These are phyloP conservation scores for Podospora pseudoanserina DNA, from an alignment of 495 filamentous ascomycete species.

Conservation along the genomic window DNA sequence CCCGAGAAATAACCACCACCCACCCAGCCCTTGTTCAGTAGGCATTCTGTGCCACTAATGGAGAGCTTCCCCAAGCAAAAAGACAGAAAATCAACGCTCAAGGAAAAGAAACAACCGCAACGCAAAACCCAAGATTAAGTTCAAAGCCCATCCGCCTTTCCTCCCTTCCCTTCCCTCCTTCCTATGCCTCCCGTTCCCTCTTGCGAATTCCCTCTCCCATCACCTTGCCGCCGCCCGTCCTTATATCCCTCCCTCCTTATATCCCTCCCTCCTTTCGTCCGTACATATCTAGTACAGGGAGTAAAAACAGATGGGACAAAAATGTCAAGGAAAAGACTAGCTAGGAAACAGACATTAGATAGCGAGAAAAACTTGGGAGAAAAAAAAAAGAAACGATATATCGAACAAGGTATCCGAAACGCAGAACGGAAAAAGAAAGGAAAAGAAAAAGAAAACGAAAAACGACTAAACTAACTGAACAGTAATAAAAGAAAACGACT, in stretches of 20 bases:
- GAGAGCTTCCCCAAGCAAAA: neutral
- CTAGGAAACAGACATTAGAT: slow-evolving; percentile 12
- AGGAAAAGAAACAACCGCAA: neutral
- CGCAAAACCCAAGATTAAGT: neutral
- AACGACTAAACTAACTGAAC: slow-evolving; percentile 17
- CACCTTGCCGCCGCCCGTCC: slow-evolving; percentile 12
- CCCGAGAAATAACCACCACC: neutral
- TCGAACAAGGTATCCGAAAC: slow-evolving; percentile 43
- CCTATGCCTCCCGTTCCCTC: slow-evolving; percentile 13
- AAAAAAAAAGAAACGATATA: slow-evolving; percentile 30
- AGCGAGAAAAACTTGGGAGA: slow-evolving; percentile 9
- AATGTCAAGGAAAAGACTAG: slow-evolving; percentile 18
- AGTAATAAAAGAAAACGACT: slow-evolving; percentile 16
- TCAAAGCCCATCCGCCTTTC: slow-evolving; percentile 7
- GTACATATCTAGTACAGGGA: slow-evolving; percentile 30
- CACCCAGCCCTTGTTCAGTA: neutral
- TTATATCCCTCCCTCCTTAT: slow-evolving; percentile 23
- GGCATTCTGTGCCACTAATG: neutral
- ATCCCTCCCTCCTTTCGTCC: slow-evolving; percentile 11
- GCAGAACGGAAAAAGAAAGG: slow-evolving; percentile 22
- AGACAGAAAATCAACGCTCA: neutral
- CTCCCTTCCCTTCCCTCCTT: slow-evolving; percentile 14
- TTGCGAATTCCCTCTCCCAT: slow-evolving; percentile 5
- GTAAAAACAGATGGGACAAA: slow-evolving; percentile 29
- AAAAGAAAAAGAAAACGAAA: slow-evolving; percentile 22